phyloP scores from a whole-genome alignment of 2,329 filamentous ascomycete genomes.

The Stachybotrys chlorohalonatus region DNA sequence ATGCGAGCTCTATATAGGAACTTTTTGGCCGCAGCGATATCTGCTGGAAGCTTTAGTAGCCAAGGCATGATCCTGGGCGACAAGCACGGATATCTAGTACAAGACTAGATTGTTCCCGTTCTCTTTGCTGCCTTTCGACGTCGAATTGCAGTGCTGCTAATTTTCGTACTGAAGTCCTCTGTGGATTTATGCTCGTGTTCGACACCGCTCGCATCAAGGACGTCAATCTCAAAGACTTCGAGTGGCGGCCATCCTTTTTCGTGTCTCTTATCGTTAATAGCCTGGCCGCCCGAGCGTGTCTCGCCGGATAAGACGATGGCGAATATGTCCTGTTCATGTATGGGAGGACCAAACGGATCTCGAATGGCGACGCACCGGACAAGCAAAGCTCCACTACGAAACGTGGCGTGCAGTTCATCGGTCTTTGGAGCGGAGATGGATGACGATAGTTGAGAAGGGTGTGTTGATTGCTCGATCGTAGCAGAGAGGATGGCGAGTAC shows the following conservation, averaged over 20 bases:
- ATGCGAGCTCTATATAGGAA: too few species aligned
- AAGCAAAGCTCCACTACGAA: conserved; percentile 50
- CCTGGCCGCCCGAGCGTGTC: conserved; percentile 72
- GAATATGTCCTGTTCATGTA: conserved; percentile 68
- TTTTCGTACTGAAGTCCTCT: conserved; percentile 68
- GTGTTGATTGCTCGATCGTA: conserved; percentile 38
- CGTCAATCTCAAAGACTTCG: conserved; percentile 81
- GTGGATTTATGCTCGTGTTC: conserved; percentile 31
- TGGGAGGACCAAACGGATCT: conserved; percentile 84
- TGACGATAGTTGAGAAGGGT: conserved; percentile 2
- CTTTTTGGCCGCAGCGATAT: too few species aligned
- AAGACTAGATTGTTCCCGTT: background rate
- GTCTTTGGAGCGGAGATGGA: conserved; percentile 6
- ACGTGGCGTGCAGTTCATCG: conserved; percentile 32
- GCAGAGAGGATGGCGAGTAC: conserved; percentile 66
- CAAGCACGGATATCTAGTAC: background rate
- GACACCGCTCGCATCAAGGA: conserved; percentile 53
- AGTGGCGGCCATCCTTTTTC: conserved; percentile 69
- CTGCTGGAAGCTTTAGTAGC: too few species aligned
- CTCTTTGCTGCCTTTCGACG: conserved; percentile 30
- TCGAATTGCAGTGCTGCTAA: conserved; percentile 84
- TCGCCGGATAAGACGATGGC: conserved; percentile 82
- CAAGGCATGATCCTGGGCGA: too few species aligned
- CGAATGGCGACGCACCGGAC: conserved; percentile 79
- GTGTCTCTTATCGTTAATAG: conserved; percentile 73